phyloP scores from a whole-genome alignment of 2,329 filamentous ascomycete genomes.

The Aspergillus ochraceus region DNA sequence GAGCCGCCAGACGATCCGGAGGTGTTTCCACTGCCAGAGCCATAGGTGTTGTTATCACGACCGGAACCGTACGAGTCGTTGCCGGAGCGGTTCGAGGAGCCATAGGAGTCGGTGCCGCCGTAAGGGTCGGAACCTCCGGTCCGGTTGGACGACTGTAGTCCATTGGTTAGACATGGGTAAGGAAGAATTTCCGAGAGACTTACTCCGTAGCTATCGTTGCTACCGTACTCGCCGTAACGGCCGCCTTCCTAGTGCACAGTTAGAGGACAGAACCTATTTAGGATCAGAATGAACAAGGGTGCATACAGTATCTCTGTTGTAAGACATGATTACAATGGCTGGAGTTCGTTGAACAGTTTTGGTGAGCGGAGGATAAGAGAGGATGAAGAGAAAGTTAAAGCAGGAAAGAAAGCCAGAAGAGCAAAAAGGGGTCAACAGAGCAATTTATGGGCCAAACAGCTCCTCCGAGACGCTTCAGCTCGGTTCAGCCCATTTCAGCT shows the following conservation, averaged over 20 bases:
- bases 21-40: not conserved
- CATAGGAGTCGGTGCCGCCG: too few species aligned
- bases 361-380: not conserved
- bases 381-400: not conserved
- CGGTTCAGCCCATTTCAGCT: not conserved
- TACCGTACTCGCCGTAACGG: not conserved
- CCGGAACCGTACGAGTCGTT: not conserved
- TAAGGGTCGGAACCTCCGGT: too few species aligned
- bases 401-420: not conserved
- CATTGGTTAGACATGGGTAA: not conserved
- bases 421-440: too few species aligned
- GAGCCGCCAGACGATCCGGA: not conserved
- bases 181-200: not conserved
- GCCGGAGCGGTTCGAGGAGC: too few species aligned
- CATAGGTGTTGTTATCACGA: not conserved
- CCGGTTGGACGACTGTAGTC: not conserved
- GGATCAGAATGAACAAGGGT: not conserved
- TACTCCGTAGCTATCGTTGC: not conserved
- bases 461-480: not conserved
- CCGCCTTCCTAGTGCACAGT: not conserved
- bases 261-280: not conserved
- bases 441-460: not conserved
- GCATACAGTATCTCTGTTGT: not conserved
- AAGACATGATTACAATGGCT: not conserved
- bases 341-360: too few species aligned